phyloP scores from a whole-genome alignment of 768 basidiomycete species.

The Chalciporus piperatus region DNA sequence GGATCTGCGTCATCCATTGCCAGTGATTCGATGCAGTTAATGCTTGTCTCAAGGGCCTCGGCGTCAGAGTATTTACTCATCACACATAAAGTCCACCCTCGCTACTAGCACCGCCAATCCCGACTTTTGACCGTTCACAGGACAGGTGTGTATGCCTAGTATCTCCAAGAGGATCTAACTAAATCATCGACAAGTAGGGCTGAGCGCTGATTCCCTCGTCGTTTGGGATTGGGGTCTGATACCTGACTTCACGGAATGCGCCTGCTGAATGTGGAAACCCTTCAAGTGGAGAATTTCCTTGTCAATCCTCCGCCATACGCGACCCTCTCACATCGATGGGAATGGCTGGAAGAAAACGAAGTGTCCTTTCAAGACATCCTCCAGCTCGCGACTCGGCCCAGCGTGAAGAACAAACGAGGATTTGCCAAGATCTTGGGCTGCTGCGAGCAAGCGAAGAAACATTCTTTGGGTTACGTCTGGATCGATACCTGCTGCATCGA shows the following conservation, averaged over 20 bases:
- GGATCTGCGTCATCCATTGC: too few species aligned
- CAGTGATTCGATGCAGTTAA: too few species aligned
- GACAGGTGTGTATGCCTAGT: too few species aligned
- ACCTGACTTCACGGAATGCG: not conserved
- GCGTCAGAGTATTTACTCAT: too few species aligned
- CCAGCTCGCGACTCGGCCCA: not conserved
- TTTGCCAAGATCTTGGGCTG: constrained; percentile 1
- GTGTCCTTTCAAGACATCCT: constrained; percentile 7
- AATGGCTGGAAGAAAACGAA: not conserved
- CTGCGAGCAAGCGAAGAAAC: not conserved
- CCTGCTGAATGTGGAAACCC: not conserved
- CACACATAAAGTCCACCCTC: too few species aligned
- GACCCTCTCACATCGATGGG: constrained; percentile 4
- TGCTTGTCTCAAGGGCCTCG: too few species aligned
- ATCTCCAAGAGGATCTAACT: too few species aligned
- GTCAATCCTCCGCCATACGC: not conserved
- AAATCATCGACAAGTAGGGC: too few species aligned
- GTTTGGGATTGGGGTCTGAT: too few species aligned
- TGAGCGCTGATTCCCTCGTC: too few species aligned
- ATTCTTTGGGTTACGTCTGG: not conserved
- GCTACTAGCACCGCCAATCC: too few species aligned
- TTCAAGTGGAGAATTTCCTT: not conserved
- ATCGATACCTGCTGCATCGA: constrained; percentile 9
- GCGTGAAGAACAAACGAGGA: constrained; percentile 1
- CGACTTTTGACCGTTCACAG: too few species aligned